Percentiles rank a stretch among this genome's conserved stretches.
These are phyloP conservation scores for Arachnopeziza araneosa DNA, from an alignment of 2,329 filamentous ascomycete genomes.

Conservation along the genomic window DNA sequence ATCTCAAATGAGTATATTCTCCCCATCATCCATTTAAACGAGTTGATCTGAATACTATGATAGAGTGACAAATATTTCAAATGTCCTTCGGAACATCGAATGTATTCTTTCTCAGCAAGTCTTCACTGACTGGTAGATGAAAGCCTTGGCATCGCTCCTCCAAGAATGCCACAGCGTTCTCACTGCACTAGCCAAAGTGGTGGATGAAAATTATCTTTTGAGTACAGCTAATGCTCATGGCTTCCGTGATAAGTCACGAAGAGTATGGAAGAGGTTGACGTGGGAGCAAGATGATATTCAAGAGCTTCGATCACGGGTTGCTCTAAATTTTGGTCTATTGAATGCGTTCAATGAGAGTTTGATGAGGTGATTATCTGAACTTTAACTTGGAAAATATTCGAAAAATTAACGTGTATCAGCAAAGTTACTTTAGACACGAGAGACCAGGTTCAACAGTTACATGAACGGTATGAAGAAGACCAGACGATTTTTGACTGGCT, in stretches of 20 bases:
- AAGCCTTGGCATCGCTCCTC: constrained; percentile 15
- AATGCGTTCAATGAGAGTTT: constrained; percentile 7
- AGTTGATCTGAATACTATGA: neutral
- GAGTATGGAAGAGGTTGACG: constrained; percentile 12
- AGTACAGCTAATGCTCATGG: constrained; percentile 2
- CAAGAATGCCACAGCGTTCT: constrained; percentile 16
- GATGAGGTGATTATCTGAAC: neutral
- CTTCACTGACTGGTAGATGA: constrained; percentile 16
- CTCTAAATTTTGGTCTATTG: constrained; percentile 26
- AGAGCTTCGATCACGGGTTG: constrained; percentile 20
- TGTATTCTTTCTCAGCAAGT: constrained; percentile 14
- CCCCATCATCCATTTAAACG: neutral
- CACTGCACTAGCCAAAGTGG: constrained; percentile 7
- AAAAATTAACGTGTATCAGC: neutral
- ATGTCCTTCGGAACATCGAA: constrained; percentile 26
- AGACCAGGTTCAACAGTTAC: neutral
- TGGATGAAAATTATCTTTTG: constrained; percentile 14
- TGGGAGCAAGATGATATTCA: constrained; percentile 24
- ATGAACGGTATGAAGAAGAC: constrained; percentile 6
- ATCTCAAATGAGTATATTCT: constrained; percentile 22
- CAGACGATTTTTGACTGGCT: constrained; percentile 36
- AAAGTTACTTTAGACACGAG: neutral
- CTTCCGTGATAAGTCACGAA: neutral
- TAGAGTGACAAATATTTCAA: constrained; percentile 26
- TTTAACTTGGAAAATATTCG: neutral